Evolutionary conservation across 441 rosid genomes (phyloP).

Genomic region (Gossypium schwendimanii): DNA sequence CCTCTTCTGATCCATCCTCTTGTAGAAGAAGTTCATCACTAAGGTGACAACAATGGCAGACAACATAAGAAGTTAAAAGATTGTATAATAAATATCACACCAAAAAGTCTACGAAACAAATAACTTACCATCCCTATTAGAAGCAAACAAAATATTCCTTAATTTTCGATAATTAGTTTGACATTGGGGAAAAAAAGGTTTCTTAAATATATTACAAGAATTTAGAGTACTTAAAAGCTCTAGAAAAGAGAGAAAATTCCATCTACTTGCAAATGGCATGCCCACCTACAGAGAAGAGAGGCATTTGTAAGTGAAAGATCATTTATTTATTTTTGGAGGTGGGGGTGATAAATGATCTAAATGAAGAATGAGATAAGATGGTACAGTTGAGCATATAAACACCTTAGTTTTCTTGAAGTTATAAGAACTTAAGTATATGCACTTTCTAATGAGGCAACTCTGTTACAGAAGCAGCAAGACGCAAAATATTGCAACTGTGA

Average conservation of each 20-base stretch:
- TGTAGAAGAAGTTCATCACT: slow-evolving; percentile 91
- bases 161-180: neutral
- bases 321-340: neutral
- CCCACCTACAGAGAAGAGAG: neutral
- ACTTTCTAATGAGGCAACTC: neutral
- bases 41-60: slow-evolving; percentile 21
- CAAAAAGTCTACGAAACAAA: neutral
- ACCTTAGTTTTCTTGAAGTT: neutral
- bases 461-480: neutral
- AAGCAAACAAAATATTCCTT: neutral
- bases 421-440: neutral
- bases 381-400: neutral
- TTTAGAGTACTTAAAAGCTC: neutral
- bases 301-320: neutral
- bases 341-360: neutral
- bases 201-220: neutral
- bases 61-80: slow-evolving; percentile 12
- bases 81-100: neutral
- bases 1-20: slow-evolving; percentile 70
- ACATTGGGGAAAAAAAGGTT: neutral
- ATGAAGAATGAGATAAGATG: neutral
- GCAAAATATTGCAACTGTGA: neutral
- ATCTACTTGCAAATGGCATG: neutral
- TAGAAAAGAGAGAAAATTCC: neutral
- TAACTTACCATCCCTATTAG: neutral